Base-by-base conservation (phyloP, 441 rosid species). In the Pelargonium australe region DNA sequence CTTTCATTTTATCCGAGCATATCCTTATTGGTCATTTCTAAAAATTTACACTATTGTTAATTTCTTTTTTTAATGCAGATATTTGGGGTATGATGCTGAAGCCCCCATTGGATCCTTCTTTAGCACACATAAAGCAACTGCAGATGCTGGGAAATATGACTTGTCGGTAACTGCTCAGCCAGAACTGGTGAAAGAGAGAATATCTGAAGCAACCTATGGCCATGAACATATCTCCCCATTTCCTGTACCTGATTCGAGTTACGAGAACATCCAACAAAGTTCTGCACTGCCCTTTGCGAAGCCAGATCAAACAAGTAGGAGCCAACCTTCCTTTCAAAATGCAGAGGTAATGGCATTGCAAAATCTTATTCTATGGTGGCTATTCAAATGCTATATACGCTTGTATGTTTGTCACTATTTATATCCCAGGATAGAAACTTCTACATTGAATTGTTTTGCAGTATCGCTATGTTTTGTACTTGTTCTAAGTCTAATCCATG, bases 311-410 rank as follows among this genome's bases (percentile, higher is more conserved):
- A 65, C 68, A 10, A 70, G 73, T 25, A 66, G 67, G 72, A 75
- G 73, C 77, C 66, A 73, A 75, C 69, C 78, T 69, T 51, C 71
- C 62, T 70, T 69, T 47, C 72, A 45, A 0, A 69, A 63, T 75
- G 82, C 81, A 73, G 31, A 60, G 88, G 87, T 83, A 77, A 75
- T 67, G 5, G 49, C 57, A 49, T 69, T 66, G 49, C 53, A 58
- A 16, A 11, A 8, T 57, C 60, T 19, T 62, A 0, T 7, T 66
- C 64, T 20, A 13, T 11, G 20, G n/a, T 20, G 64, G 34, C 14
- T 60, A 2, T 60, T 60, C 11, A 60, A 7, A 23, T 60, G 37
- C 31, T 10, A 57, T 19, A 6, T 13, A 60, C 34, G 7, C 13
- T 20, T 57, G 28, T 23, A 19, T 60, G 63, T 20, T n/a, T 60